A percentile compares a stretch with the other conserved stretches of the same genome.
Conservation (phyloP, 768 basidiomycete genomes). For the Mycena galericulata region DNA sequence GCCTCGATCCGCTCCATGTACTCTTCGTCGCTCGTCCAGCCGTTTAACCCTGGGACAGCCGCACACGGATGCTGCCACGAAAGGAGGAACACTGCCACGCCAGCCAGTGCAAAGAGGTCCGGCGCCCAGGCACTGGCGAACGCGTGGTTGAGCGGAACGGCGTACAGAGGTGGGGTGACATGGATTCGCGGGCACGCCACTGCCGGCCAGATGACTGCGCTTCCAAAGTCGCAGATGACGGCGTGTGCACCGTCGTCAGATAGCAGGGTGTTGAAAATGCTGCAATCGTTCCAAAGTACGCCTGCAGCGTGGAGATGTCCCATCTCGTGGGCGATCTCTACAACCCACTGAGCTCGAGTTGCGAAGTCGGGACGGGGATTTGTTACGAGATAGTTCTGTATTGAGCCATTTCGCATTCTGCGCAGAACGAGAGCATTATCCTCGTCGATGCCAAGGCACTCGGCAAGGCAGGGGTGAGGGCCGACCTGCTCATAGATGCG, state of each 20-base stretch:
- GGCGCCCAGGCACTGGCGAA: constrained; percentile 3
- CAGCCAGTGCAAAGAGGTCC: constrained; percentile 9
- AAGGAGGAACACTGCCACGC: constrained; percentile 7
- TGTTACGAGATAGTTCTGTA: constrained; percentile 4
- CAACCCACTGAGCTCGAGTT: constrained; percentile 10
- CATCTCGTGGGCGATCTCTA: constrained; percentile 7
- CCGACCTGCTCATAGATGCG: constrained; percentile 7
- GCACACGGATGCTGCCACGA: constrained; percentile 11
- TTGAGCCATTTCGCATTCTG: constrained; percentile 11
- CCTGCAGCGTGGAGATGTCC: constrained; percentile 6
- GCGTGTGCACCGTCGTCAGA: constrained; percentile 10
- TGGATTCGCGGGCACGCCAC: constrained; percentile 4
- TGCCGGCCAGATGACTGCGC: neutral
- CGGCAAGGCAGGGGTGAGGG: constrained; percentile 12
- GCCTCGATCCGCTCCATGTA: neutral
- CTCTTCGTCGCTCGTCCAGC: constrained; percentile 5
- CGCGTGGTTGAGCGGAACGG: neutral
- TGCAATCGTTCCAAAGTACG: constrained; percentile 8
- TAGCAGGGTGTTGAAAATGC: neutral
- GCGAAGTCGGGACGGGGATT: constrained; percentile 1
- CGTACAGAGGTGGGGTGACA: constrained; percentile 2
- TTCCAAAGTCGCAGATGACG: constrained; percentile 12
- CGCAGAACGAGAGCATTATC: constrained; percentile 12
- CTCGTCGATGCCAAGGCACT: constrained; percentile 7
- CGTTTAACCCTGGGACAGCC: constrained; percentile 10